These are phyloP conservation scores for Cubamyces sp. DNA, from an alignment of 768 basidiomycete species.

Conservation along the genomic window DNA sequence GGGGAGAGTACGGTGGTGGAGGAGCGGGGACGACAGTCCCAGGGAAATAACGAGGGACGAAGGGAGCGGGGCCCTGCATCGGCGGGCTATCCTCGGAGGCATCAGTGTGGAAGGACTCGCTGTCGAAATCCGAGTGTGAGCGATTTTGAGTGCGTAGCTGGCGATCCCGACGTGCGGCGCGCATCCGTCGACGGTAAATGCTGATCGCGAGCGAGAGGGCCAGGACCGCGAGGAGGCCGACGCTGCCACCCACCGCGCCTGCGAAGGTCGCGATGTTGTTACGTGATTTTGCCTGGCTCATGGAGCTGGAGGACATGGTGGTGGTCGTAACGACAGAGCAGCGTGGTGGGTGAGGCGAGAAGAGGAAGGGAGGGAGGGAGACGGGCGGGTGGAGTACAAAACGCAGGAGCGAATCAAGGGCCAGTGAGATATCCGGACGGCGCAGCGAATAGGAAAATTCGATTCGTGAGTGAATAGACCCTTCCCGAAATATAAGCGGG, in stretches of 20 bases:
- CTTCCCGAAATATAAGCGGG: slow-evolving; percentile 39
- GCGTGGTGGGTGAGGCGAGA: slow-evolving; percentile 19
- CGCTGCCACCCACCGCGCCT: slow-evolving; percentile 54
- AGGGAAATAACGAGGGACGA: slow-evolving; percentile 62
- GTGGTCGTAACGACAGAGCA: slow-evolving; percentile 14
- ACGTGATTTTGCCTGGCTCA: slow-evolving; percentile 22
- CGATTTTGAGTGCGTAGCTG: slow-evolving; percentile 36
- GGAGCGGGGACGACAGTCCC: slow-evolving; percentile 47
- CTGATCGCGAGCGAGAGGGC: slow-evolving; percentile 53
- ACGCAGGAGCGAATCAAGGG: slow-evolving; percentile 33
- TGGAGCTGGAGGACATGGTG: slow-evolving; percentile 25
- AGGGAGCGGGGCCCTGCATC: slow-evolving; percentile 51
- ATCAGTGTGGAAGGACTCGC: slow-evolving; percentile 35
- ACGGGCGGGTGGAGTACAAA: slow-evolving; percentile 23
- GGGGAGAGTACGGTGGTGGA: slow-evolving; percentile 45
- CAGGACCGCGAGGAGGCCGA: slow-evolving; percentile 53
- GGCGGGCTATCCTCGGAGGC: slow-evolving; percentile 34
- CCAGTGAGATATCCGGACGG: slow-evolving; percentile 24
- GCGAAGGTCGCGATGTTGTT: slow-evolving; percentile 51
- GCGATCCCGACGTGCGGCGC: slow-evolving; percentile 45
- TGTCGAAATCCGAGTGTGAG: slow-evolving; percentile 23
- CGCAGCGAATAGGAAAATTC: slow-evolving; percentile 35
- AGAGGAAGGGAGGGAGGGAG: slow-evolving; percentile 21
- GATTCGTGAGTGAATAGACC: slow-evolving; percentile 31
- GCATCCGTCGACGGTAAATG: slow-evolving; percentile 50